phyloP scores from a whole-genome alignment of 805 yeast species.

The Metschnikowia lochheadii region DNA sequence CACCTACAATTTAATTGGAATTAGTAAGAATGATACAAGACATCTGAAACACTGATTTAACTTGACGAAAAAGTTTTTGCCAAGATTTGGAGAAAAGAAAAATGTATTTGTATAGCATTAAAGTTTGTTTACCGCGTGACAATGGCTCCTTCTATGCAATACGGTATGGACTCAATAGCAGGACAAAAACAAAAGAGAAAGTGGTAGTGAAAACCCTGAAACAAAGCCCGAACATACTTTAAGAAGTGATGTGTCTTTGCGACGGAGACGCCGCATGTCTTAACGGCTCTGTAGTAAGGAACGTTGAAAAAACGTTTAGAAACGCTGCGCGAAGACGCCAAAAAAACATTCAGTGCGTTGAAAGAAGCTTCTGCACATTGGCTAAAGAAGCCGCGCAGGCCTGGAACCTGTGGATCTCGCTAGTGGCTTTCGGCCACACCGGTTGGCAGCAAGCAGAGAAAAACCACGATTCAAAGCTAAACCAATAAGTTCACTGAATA shows the following conservation, averaged over 20 bases:
- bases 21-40: too few species aligned
- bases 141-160: neutral
- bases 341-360: conserved; percentile 1
- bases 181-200: neutral
- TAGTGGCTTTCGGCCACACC: neutral
- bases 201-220: too few species aligned
- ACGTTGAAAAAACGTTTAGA: neutral
- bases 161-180: neutral
- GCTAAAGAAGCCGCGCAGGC: conserved; percentile 1
- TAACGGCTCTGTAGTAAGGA: neutral
- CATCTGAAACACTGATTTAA: too few species aligned
- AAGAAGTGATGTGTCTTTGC: neutral
- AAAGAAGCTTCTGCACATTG: conserved; percentile 4
- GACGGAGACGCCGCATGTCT: neutral
- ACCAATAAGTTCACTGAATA: neutral
- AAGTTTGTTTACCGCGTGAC: too few species aligned
- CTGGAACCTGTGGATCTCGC: neutral
- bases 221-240: neutral
- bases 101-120: too few species aligned
- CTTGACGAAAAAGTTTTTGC: too few species aligned
- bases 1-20: neutral
- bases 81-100: too few species aligned
- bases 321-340: neutral
- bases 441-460: too few species aligned
- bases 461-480: neutral